A percentile compares a stretch with the other conserved stretches of the same genome.
phyloP scores from a whole-genome alignment of 2,329 filamentous ascomycete species.

The Coniochaeta ligniaria region DNA sequence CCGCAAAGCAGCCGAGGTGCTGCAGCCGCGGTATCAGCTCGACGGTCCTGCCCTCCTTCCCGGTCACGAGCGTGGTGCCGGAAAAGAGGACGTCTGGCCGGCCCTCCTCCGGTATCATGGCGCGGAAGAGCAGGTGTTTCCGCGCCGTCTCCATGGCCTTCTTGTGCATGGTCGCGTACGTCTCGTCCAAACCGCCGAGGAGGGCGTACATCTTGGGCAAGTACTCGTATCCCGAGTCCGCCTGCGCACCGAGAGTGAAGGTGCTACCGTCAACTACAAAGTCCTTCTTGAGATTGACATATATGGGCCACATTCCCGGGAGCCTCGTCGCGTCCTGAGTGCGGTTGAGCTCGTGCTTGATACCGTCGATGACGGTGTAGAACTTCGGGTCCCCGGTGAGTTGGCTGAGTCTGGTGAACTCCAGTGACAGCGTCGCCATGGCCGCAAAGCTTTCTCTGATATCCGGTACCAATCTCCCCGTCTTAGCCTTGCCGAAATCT shows the following conservation, averaged over 20 bases:
- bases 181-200: slow-evolving; percentile 55
- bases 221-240: slow-evolving; percentile 51
- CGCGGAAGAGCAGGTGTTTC: slow-evolving; percentile 59
- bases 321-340: slow-evolving; percentile 60
- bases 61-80: slow-evolving; percentile 25
- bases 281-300: slow-evolving; percentile 53
- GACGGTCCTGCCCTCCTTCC: slow-evolving; percentile 13
- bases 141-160: slow-evolving; percentile 54
- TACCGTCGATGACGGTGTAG: slow-evolving; percentile 68
- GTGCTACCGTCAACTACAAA: slow-evolving; percentile 25
- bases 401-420: slow-evolving; percentile 70
- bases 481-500: slow-evolving; percentile 32
- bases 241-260: slow-evolving; percentile 37
- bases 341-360: slow-evolving; percentile 60
- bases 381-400: slow-evolving; percentile 66
- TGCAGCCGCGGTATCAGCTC: slow-evolving; percentile 29
- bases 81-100: slow-evolving; percentile 50
- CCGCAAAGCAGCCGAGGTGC: slow-evolving; percentile 33
- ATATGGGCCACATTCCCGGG: slow-evolving; percentile 66
- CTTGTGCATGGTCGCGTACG: slow-evolving; percentile 60
- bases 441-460: slow-evolving; percentile 33
- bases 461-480: slow-evolving; percentile 28
- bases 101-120: slow-evolving; percentile 45
- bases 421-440: slow-evolving; percentile 61
- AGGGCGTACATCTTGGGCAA: slow-evolving; percentile 53